phyloP scores from a whole-genome alignment of 1,284 basidiomycete genomes.

The Mycosarcoma mackinlayi region DNA sequence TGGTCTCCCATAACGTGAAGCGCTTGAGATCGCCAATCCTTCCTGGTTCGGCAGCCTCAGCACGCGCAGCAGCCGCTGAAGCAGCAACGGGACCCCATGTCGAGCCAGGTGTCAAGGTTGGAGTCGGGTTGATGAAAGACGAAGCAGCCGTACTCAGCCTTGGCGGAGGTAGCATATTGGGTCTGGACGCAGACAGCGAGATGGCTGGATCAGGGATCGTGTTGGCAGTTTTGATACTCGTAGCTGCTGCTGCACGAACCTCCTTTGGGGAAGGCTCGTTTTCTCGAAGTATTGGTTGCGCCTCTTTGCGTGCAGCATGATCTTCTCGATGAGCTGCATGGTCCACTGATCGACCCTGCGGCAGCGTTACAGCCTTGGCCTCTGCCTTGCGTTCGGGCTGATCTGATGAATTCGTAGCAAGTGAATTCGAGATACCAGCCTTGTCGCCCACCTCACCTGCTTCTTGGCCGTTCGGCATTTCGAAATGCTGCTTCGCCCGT shows the following conservation, averaged over 20 bases:
- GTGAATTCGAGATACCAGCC: neutral
- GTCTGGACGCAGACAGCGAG: constrained; percentile 34
- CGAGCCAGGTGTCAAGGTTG: constrained; percentile 45
- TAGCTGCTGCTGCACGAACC: constrained; percentile 20
- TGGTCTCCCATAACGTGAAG: constrained; percentile 66
- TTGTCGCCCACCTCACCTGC: neutral
- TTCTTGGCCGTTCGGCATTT: constrained; percentile 1
- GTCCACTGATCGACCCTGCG: neutral
- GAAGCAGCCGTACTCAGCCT: constrained; percentile 44
- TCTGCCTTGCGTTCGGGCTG: neutral
- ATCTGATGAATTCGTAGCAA: neutral
- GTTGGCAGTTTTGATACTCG: constrained; percentile 35
- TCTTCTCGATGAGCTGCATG: neutral
- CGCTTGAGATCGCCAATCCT: constrained; percentile 59
- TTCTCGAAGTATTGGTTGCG: constrained; percentile 1
- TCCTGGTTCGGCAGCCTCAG: constrained; percentile 46
- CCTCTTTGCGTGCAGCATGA: neutral
- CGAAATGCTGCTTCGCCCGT: neutral
- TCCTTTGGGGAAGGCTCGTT: constrained; percentile 16
- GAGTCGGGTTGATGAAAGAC: constrained; percentile 43
- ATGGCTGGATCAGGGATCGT: constrained; percentile 47
- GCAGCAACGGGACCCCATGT: constrained; percentile 47
- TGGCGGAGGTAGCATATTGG: constrained; percentile 43
- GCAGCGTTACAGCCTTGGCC: neutral
- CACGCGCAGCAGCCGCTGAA: constrained; percentile 41